A percentile compares a stretch with the other conserved stretches of the same genome.
Evolutionary conservation across 352 stramenopile species (phyloP).

Genomic region (Phytophthora citricola): DNA sequence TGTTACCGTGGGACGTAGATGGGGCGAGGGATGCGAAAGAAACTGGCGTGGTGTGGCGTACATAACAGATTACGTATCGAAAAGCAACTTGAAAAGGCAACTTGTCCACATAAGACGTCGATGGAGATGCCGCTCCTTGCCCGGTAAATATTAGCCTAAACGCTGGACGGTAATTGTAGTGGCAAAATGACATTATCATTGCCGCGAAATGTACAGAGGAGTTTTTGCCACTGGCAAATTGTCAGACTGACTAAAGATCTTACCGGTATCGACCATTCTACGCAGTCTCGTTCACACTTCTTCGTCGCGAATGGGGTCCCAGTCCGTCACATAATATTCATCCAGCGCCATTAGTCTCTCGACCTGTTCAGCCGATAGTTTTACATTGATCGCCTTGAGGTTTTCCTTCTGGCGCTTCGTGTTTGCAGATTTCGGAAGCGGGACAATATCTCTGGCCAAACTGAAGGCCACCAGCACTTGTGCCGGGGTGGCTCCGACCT

Average conservation of each 20-base stretch:
- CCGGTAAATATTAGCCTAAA: no score
- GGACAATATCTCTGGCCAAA: constrained; percentile 58
- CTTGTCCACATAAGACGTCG: no score
- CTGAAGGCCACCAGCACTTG: constrained; percentile 69
- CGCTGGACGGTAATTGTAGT: no score
- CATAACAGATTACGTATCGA: constrained; percentile 17
- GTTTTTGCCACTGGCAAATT: no score
- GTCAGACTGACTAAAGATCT: no score
- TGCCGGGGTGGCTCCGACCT: constrained; percentile 43
- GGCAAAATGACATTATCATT: no score
- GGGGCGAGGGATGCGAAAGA: constrained; percentile 23
- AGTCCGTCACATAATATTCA: constrained; percentile 55
- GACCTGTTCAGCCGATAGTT: constrained; percentile 43
- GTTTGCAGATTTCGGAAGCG: constrained; percentile 69
- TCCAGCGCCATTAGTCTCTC: constrained; percentile 47
- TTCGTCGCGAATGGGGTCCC: constrained; percentile 56
- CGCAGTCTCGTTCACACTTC: constrained; percentile 26
- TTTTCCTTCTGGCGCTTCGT: constrained; percentile 62
- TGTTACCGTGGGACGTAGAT: constrained; percentile 10
- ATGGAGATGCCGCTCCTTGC: no score
- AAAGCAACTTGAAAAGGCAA: not conserved
- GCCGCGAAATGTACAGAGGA: no score
- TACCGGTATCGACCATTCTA: no score
- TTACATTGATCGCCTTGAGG: constrained; percentile 45
- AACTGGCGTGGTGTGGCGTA: constrained; percentile 14